Conservation (phyloP, 257 asterid genomes). For the Nicotiana attenuata region DNA sequence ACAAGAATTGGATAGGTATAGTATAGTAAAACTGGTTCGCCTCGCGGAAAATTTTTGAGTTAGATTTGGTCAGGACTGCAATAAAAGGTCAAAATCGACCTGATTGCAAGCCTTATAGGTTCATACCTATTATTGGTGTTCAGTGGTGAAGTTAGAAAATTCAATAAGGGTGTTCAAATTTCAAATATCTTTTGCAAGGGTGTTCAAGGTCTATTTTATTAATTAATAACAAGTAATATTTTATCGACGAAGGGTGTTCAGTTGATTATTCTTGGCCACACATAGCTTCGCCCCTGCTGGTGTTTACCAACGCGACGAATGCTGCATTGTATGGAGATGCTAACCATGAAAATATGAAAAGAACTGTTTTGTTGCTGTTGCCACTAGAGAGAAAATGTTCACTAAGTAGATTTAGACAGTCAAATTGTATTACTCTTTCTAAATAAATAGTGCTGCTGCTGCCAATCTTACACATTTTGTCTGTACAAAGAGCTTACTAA, state of each 20-base stretch:
- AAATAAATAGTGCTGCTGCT: no score
- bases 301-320: not conserved
- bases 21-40: not conserved
- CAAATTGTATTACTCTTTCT: not conserved
- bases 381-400: not conserved
- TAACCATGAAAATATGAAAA: not conserved
- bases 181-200: no score
- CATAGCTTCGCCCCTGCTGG: no score
- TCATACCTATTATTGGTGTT: not conserved
- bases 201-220: no score
- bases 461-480: not conserved
- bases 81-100: not conserved
- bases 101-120: not conserved
- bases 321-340: not conserved
- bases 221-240: no score
- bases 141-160: not conserved
- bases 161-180: no score
- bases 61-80: conserved; percentile 5
- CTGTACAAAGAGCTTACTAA: no score
- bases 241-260: no score
- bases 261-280: no score
- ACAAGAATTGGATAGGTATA: not conserved
- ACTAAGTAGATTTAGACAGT: not conserved
- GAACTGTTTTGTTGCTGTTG: not conserved
- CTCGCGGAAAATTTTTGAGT: not conserved